These are phyloP conservation scores for Coemansia biformis DNA, from an alignment of 192 early-diverging fungal genomes.

Conservation along the genomic window DNA sequence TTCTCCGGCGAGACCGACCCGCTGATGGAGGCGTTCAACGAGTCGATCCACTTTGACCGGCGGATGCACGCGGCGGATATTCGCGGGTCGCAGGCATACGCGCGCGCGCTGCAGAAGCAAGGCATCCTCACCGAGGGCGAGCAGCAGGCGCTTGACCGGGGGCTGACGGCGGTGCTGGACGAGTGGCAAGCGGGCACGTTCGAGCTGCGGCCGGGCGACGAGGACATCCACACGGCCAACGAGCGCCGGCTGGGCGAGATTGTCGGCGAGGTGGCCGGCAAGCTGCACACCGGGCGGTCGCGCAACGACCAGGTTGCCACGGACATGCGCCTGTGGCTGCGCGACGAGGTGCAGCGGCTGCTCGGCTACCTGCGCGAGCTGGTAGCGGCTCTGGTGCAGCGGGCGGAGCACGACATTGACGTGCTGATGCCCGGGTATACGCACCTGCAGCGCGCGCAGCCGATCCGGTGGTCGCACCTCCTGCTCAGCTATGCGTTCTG, in stretches of 20 bases:
- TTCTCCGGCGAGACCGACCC: conserved; percentile 90
- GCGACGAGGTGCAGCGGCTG: conserved; percentile 67
- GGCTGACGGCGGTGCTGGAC: conserved; percentile 65
- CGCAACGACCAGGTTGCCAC: conserved; percentile 99
- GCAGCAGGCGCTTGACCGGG: conserved; percentile 62
- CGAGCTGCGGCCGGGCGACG: conserved; percentile 70
- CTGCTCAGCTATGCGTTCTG: conserved; percentile 86
- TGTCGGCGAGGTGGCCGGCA: conserved; percentile 87
- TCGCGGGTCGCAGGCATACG: conserved; percentile 82
- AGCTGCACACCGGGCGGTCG: conserved; percentile 93
- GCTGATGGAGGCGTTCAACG: conserved; percentile 95
- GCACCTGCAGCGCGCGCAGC: conserved; percentile 97
- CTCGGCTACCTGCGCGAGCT: conserved; percentile 68
- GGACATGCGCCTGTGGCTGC: conserved; percentile 92
- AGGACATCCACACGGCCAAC: conserved; percentile 99
- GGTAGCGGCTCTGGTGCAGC: conserved; percentile 62
- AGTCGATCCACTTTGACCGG: conserved; percentile 88
- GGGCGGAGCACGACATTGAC: conserved; percentile 87
- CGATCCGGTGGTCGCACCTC: conserved; percentile 94
- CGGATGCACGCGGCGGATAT: conserved; percentile 90
- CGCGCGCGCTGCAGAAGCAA: conserved; percentile 66
- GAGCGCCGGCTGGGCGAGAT: conserved; percentile 91
- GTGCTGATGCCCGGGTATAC: conserved; percentile 99
- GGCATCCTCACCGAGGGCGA: conserved; percentile 77
- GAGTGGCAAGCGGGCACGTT: conserved; percentile 83